Percentiles rank a stretch among this genome's conserved stretches.
Conservation (phyloP, 2,329 filamentous ascomycete species). For the Pseudocercospora fuligena region DNA sequence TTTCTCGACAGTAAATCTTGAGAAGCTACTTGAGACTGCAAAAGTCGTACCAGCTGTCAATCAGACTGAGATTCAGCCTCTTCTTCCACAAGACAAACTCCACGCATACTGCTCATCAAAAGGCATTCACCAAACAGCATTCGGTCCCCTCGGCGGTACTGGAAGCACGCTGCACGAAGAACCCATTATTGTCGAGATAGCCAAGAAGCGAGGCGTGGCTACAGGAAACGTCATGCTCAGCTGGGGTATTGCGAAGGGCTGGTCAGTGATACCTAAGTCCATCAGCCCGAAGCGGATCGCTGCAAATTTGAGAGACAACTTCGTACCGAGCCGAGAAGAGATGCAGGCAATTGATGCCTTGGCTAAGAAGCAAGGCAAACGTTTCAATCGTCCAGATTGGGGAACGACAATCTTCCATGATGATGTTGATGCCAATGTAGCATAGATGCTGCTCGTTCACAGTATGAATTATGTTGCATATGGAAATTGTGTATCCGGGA, state of each 20-base stretch:
- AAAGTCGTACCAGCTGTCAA: slow-evolving; percentile 28
- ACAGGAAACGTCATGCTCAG: slow-evolving; percentile 43
- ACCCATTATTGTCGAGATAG: slow-evolving; percentile 17
- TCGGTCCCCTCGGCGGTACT: slow-evolving; percentile 21
- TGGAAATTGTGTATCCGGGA: slow-evolving; percentile 17
- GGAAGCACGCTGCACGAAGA: slow-evolving; percentile 25
- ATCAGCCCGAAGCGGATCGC: slow-evolving; percentile 22
- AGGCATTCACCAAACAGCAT: slow-evolving; percentile 26
- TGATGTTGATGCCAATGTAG: slow-evolving; percentile 31
- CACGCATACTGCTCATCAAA: slow-evolving; percentile 17
- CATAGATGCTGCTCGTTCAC: background rate
- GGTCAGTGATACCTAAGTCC: slow-evolving; percentile 46
- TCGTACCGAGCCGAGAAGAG: slow-evolving; percentile 22
- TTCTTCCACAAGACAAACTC: slow-evolving; percentile 22
- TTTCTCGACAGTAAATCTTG: slow-evolving; percentile 52
- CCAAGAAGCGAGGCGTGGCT: slow-evolving; percentile 18
- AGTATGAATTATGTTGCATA: background rate
- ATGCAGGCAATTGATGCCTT: slow-evolving; percentile 29
- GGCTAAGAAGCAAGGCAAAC: slow-evolving; percentile 45
- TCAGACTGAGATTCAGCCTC: slow-evolving; percentile 26
- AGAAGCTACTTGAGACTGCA: slow-evolving; percentile 39
- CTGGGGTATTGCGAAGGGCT: slow-evolving; percentile 43
- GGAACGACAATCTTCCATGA: slow-evolving; percentile 52
- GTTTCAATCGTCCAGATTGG: slow-evolving; percentile 55
- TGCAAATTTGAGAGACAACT: slow-evolving; percentile 25